Evolutionary conservation across 768 basidiomycete genomes (phyloP).

Genomic region (Melanogaster broomeanus): DNA sequence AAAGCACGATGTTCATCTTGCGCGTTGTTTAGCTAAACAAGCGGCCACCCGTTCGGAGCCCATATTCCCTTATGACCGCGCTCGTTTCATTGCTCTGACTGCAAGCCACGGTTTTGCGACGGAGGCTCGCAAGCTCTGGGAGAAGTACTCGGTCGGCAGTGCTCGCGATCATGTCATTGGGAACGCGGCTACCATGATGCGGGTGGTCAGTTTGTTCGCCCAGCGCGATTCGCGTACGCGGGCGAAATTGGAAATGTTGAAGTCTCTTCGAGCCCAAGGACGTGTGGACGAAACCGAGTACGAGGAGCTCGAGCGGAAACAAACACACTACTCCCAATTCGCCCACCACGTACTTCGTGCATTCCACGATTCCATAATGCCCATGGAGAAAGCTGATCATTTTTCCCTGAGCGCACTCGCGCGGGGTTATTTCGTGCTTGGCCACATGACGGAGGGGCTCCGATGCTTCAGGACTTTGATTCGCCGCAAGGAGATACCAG

Average conservation of each 20-base stretch:
- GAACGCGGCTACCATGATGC: constrained; percentile 42
- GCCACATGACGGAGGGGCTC: constrained; percentile 48
- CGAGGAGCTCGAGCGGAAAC: constrained; percentile 1
- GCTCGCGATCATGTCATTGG: constrained; percentile 45
- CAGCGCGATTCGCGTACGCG: constrained; percentile 23
- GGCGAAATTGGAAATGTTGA: constrained; percentile 11
- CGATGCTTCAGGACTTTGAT: constrained; percentile 47
- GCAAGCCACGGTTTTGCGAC: constrained; percentile 50
- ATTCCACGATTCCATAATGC: constrained; percentile 45
- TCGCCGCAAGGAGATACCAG: constrained; percentile 53
- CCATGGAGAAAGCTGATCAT: constrained; percentile 50
- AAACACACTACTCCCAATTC: constrained; percentile 36
- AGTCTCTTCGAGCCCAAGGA: background rate
- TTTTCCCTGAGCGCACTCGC: constrained; percentile 59
- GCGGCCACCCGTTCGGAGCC: constrained; percentile 42
- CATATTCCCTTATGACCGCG: constrained; percentile 48
- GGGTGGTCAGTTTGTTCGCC: constrained; percentile 45
- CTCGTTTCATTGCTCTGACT: constrained; percentile 46
- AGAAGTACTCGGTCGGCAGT: constrained; percentile 47
- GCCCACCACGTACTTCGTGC: constrained; percentile 44
- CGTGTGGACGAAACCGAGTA: background rate
- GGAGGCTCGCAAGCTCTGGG: constrained; percentile 58
- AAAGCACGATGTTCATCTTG: constrained; percentile 44
- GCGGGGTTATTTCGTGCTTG: constrained; percentile 61
- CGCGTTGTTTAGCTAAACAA: constrained; percentile 51